Evolutionary conservation across 306 rosid genomes (phyloP).

Genomic region (Acacia melanoxylon): DNA sequence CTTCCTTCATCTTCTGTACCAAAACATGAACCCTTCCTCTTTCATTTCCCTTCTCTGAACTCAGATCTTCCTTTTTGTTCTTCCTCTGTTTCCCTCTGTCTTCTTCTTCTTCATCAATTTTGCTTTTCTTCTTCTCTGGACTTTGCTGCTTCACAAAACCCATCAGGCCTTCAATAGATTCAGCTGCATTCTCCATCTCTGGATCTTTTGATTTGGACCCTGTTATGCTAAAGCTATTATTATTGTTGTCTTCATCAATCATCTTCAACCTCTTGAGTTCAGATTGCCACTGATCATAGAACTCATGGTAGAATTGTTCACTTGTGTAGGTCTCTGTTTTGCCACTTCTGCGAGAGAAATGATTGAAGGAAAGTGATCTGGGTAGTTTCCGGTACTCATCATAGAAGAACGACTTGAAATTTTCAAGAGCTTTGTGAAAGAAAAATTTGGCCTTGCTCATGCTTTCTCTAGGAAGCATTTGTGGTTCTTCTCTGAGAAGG

Average conservation of each 20-base stretch:
- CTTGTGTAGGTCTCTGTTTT: conserved; percentile 42
- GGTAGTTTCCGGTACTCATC: conserved; percentile 67
- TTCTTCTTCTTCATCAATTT: conserved; percentile 25
- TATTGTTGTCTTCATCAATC: conserved; percentile 8
- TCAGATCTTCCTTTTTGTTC: conserved; percentile 23
- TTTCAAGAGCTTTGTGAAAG: conserved; percentile 48
- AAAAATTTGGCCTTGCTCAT: conserved; percentile 51
- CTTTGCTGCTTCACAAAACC: not conserved
- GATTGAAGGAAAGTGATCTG: conserved; percentile 57
- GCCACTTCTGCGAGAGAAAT: conserved; percentile 48
- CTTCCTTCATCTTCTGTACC: conserved; percentile 74
- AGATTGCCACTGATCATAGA: conserved; percentile 71
- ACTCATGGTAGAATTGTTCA: conserved; percentile 59
- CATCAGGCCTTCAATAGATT: conserved; percentile 32
- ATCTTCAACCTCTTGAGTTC: conserved; percentile 42
- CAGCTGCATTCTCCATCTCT: conserved; percentile 42
- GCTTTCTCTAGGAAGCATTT: conserved; percentile 71
- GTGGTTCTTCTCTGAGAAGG: conserved; percentile 32
- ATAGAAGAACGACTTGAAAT: conserved; percentile 55
- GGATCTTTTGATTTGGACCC: conserved; percentile 31
- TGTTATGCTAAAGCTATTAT: not conserved
- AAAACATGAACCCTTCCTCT: conserved; percentile 35
- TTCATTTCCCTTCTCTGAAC: not conserved
- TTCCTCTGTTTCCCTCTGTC: conserved; percentile 43
- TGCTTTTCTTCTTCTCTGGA: not conserved